Base-by-base conservation (phyloP, 2,329 filamentous ascomycete species). In the Fusarium phyllophilum region DNA sequence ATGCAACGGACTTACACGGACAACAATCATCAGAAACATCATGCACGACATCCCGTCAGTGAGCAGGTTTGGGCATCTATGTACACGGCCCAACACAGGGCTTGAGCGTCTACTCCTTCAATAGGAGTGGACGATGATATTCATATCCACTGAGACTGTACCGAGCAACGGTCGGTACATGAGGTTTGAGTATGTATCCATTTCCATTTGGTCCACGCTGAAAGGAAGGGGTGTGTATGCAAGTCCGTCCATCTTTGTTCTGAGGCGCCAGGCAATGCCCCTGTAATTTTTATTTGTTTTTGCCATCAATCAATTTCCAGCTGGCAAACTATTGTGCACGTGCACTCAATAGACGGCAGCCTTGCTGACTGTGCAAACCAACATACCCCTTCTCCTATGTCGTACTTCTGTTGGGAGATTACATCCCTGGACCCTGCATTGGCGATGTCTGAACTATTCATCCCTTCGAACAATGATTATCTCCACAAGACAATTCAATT, bases 331-430 rank as follows among this genome's bases (percentile, higher is more conserved):
- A 46, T 42, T 34, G 51, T 59, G 73, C 73, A 76, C 68, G 56
- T 74, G 66, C 75, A 64, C 66, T 70, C 71, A 65, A 48, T 48
- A 31, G 20, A 48, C 22, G 49, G 45, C 68, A 66, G 52, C 38
- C 59, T 66, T 62, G 66, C 48, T 54, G 49, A 57, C n/a, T 57
- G 49, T 41, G 51, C 48, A 62, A 45, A 48, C 49, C 24, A 17
- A 38, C 65, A 52, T 68, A 56, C 71, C 66, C 70, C 75, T 73
- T 75, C 75, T 75, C 76, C 71, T 78, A 76, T 76, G 68, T 64
- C 59, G 52, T 78, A 63, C 74, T 72, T 75, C 75, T 78, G 76
- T 78, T 78, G 76, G 76, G 76, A 78, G 64, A 78, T 78, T 78
- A 76, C 75, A 68, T 55, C 66, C 68, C 57, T 49, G 42, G 62